Percentiles rank a stretch among this genome's conserved stretches.
Conservation (phyloP, 1,284 basidiomycete genomes). For the Leccinum pallidistipes region DNA sequence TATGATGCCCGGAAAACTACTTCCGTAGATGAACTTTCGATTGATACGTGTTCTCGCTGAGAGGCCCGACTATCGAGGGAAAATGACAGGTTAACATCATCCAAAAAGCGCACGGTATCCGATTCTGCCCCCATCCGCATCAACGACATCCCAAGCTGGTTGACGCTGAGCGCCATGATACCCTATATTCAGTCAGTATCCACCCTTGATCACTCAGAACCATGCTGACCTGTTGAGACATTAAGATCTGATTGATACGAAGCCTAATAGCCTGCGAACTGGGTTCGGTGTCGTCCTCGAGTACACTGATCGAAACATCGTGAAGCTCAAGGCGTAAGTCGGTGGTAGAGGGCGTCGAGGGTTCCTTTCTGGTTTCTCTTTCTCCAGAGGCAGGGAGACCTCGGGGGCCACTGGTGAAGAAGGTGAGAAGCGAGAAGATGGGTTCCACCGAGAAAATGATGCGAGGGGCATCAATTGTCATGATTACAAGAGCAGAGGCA, state of each 20-base stretch:
- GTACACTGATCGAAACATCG: constrained; percentile 86
- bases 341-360: constrained; percentile 32
- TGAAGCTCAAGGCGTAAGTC: constrained; percentile 89
- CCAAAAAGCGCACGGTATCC: constrained; percentile 90
- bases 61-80: constrained; percentile 84
- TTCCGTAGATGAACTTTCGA: constrained; percentile 83
- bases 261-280: constrained; percentile 90
- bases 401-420: constrained; percentile 72
- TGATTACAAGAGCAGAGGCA: constrained; percentile 71
- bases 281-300: constrained; percentile 82
- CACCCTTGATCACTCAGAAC: neutral
- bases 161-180: constrained; percentile 81
- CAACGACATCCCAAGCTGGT: constrained; percentile 91
- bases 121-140: constrained; percentile 83
- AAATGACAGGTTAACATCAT: constrained; percentile 89
- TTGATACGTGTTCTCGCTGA: constrained; percentile 74
- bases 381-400: constrained; percentile 23
- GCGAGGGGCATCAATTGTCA: constrained; percentile 92
- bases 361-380: constrained; percentile 15
- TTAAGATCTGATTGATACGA: constrained; percentile 80
- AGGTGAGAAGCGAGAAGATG: constrained; percentile 85
- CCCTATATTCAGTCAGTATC: constrained; percentile 47
- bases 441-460: constrained; percentile 95
- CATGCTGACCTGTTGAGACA: constrained; percentile 82
- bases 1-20: constrained; percentile 92